A percentile compares a stretch with the other conserved stretches of the same genome.
Conservation (phyloP, 345 rosid genomes). For the Sisymbrium altissimum region DNA sequence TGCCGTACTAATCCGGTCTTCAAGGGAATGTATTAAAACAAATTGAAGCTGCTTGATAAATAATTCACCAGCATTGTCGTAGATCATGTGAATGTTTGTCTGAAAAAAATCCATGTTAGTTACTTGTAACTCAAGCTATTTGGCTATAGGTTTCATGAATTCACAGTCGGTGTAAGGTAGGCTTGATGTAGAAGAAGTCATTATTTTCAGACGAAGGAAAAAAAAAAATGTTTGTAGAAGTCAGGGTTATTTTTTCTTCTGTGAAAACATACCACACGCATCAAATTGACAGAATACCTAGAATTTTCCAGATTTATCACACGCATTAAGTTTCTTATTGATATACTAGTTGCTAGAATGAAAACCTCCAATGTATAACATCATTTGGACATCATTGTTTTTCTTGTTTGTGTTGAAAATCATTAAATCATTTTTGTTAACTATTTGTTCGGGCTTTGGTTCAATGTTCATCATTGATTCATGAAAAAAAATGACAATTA, state of each 20-base stretch:
- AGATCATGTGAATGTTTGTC: constrained; percentile 24
- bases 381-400: too few relatives aligned
- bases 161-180: constrained; percentile 3
- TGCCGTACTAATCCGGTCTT: constrained; percentile 99
- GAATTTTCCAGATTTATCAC: not conserved
- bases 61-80: not conserved
- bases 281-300: not conserved
- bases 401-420: too few relatives aligned
- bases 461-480: too few relatives aligned
- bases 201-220: constrained; percentile 12
- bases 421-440: too few relatives aligned
- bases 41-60: constrained; percentile 5
- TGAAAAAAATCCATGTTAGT: not conserved
- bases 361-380: not conserved
- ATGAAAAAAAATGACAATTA: too few relatives aligned
- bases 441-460: too few relatives aligned
- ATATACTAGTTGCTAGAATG: not conserved
- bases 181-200: not conserved
- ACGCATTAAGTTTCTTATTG: too few relatives aligned
- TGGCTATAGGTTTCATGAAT: not conserved
- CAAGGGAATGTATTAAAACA: constrained; percentile 87
- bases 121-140: not conserved
- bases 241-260: not conserved
- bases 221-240: not conserved
- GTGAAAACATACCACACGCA: not conserved